Percentiles rank a stretch among this genome's conserved stretches.
phyloP scores from a whole-genome alignment of 495 filamentous ascomycete genomes.

The Aspergillus hancockii region DNA sequence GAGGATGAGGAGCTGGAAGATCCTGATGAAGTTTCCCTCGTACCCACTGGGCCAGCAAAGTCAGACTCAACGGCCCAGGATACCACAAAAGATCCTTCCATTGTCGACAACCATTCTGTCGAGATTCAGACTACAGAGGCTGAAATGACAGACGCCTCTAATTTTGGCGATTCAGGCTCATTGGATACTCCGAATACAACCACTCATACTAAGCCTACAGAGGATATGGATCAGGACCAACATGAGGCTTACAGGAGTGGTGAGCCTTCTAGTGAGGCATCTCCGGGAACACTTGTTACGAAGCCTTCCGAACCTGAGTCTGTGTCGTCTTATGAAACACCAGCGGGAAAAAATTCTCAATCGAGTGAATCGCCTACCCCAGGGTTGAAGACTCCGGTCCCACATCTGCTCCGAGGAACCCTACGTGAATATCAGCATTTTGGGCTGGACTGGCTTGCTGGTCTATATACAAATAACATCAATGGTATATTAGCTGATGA shows the following conservation, averaged over 20 bases:
- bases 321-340: slow-evolving; percentile 56
- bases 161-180: slow-evolving; percentile 11
- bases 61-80: slow-evolving; percentile 10
- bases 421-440: slow-evolving; percentile 96
- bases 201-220: not conserved
- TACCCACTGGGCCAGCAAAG: slow-evolving; percentile 39
- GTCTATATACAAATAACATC: slow-evolving; percentile 85
- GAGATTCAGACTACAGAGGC: slow-evolving; percentile 19
- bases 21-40: slow-evolving; percentile 46
- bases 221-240: slow-evolving; percentile 18
- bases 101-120: slow-evolving; percentile 16
- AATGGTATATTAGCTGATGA: slow-evolving; percentile 99
- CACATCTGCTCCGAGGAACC: slow-evolving; percentile 85
- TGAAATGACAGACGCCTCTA: slow-evolving; percentile 9
- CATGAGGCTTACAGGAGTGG: slow-evolving; percentile 31
- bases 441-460: slow-evolving; percentile 94
- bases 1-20: slow-evolving; percentile 38
- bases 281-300: slow-evolving; percentile 64
- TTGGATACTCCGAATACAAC: slow-evolving; percentile 3
- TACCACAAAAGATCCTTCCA: slow-evolving; percentile 5
- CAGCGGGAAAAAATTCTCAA: slow-evolving; percentile 37
- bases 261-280: slow-evolving; percentile 45
- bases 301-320: slow-evolving; percentile 71
- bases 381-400: slow-evolving; percentile 70
- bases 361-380: slow-evolving; percentile 34